phyloP scores from a whole-genome alignment of 441 rosid species.

The Populus hybrid region DNA sequence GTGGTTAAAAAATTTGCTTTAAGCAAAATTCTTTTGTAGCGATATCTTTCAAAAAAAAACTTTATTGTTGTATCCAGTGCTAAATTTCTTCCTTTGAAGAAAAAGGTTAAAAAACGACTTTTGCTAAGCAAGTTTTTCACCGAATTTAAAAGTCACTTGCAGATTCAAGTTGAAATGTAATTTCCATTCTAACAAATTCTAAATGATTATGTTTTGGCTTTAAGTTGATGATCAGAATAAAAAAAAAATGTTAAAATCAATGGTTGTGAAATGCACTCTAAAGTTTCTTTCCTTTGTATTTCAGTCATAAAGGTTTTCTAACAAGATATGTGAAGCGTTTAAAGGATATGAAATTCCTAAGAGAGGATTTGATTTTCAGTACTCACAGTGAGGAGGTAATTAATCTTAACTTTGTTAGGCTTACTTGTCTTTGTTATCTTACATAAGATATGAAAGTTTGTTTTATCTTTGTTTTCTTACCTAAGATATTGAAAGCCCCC shows the following conservation, averaged over 20 bases:
- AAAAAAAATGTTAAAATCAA: background rate
- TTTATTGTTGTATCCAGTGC: background rate
- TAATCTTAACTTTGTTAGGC: background rate
- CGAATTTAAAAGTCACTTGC: background rate
- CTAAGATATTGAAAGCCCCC: background rate
- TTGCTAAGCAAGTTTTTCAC: background rate
- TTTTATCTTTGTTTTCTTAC: background rate
- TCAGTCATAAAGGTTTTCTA: constrained; percentile 86
- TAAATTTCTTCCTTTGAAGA: background rate
- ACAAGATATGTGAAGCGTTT: constrained; percentile 61
- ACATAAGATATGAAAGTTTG: background rate
- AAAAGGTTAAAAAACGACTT: background rate
- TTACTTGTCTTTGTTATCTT: background rate
- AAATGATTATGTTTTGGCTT: background rate
- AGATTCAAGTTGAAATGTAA: background rate
- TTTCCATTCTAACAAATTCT: background rate
- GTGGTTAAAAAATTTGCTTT: background rate
- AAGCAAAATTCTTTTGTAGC: background rate
- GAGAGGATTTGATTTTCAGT: constrained; percentile 86
- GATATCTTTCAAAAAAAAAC: background rate
- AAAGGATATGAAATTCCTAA: constrained; percentile 67
- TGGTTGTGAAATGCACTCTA: background rate
- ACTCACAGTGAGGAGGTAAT: constrained; percentile 87
- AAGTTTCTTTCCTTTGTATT: constrained; percentile 17
- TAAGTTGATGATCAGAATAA: background rate